phyloP scores from a whole-genome alignment of 345 rosid species.

The Bretschneidera sinensis region DNA sequence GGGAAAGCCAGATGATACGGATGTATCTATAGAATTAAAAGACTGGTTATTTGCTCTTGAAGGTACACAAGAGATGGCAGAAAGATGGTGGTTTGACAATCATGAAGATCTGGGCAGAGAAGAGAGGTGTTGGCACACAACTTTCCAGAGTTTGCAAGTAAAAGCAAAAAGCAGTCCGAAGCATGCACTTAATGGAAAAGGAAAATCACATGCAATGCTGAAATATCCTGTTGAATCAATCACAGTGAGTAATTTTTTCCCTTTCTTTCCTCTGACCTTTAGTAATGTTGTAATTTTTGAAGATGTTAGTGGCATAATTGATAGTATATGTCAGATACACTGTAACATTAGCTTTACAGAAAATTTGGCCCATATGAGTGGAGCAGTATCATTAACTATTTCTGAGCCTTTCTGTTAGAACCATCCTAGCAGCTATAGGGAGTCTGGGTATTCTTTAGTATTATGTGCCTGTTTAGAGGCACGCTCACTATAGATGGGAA shows the following conservation, averaged over 20 bases:
- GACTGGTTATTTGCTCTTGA: slow-evolving; percentile 98
- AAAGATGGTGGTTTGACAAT: slow-evolving; percentile 46
- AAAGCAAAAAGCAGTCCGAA: slow-evolving; percentile 49
- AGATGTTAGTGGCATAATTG: background rate
- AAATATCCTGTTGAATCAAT: slow-evolving; percentile 72
- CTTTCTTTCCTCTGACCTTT: background rate
- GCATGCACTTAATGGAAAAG: slow-evolving; percentile 34
- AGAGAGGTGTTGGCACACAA: slow-evolving; percentile 85
- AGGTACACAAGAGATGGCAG: slow-evolving; percentile 70
- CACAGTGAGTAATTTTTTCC: slow-evolving; percentile 40
- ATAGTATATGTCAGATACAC: no score
- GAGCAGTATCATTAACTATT: no score
- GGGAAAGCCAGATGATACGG: slow-evolving; percentile 83
- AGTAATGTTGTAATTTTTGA: no score
- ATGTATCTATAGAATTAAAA: slow-evolving; percentile 66
- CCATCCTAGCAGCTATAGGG: no score
- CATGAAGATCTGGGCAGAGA: slow-evolving; percentile 53
- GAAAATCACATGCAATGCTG: slow-evolving; percentile 26
- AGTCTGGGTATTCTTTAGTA: no score
- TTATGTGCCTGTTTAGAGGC: no score
- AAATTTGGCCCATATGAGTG: no score
- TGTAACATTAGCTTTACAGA: no score
- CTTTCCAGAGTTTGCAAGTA: slow-evolving; percentile 59
- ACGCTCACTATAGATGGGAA: no score
- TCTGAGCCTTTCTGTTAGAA: no score